These are phyloP conservation scores for Exidia glandulosa DNA, from an alignment of 768 basidiomycete species.

Conservation along the genomic window DNA sequence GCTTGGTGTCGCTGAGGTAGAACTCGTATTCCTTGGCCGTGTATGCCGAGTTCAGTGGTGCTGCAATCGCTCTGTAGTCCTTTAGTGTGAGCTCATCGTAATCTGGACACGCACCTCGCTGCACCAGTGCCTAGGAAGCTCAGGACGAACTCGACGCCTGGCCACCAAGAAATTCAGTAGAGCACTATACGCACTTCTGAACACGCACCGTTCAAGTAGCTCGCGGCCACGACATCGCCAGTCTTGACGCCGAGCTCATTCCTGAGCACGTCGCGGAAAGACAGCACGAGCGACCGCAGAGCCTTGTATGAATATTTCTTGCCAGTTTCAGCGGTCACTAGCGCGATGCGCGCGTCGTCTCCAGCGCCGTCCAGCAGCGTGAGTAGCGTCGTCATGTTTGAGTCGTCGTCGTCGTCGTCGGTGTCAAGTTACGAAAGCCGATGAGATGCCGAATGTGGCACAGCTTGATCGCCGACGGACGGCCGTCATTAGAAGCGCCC, in stretches of 20 bases:
- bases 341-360: background rate
- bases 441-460: too few relatives aligned
- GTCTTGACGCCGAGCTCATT: constrained; percentile 9
- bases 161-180: too few relatives aligned
- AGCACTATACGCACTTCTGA: background rate
- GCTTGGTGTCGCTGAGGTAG: constrained; percentile 15
- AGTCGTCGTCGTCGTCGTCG: background rate
- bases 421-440: too few relatives aligned
- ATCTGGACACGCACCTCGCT: constrained; percentile 6
- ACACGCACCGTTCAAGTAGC: constrained; percentile 8
- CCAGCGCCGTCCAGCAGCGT: background rate
- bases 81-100: background rate
- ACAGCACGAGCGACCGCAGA: constrained; percentile 6
- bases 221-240: constrained; percentile 12
- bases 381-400: background rate
- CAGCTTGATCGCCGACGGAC: too few relatives aligned
- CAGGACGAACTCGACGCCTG: constrained; percentile 13
- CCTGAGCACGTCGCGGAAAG: constrained; percentile 8
- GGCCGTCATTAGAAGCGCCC: too few relatives aligned
- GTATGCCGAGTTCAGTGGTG: constrained; percentile 14
- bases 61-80: constrained; percentile 10
- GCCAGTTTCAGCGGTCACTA: background rate
- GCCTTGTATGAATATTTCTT: constrained; percentile 3
- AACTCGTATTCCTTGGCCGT: constrained; percentile 12
- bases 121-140: constrained; percentile 13